Evolutionary conservation across 2,329 filamentous ascomycete species (phyloP), one percentile per base, ranked within the genome.

Genomic region (Ceratocystis cubensis): DNA sequence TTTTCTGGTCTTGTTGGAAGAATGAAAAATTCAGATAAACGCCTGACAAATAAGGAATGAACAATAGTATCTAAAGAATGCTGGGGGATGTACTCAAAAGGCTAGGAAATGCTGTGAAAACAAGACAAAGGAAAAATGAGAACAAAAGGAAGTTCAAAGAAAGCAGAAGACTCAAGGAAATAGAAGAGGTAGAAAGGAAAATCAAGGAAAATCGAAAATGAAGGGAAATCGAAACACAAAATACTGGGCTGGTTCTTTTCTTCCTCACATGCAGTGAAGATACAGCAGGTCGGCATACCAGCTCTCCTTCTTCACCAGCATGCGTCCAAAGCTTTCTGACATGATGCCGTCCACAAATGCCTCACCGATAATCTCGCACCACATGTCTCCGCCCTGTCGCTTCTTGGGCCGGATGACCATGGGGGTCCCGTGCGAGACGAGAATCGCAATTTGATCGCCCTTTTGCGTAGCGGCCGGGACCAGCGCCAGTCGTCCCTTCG

Each of bases 361-460:
- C 66, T 68, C 66, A 10, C 64, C 66, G 25, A 68, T 44, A 65
- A 66, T 59, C 61, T 68, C 64, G 46, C 66, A 68, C 64, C 66
- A 66, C 44, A 66, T 33, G 56, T 68, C 66, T 10, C 59, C 48
- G 25, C 46, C 64, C 15, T 65, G 61, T 5, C 30, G 22, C 3
- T 25, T 46, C 50, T 66, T 66, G 17, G 66, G 66, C 20, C 64
- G 46, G 1, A 68, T n/a, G 44, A 68, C 56, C 3, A 68, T 37
- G 17, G 66, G 66, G 17, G 66, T 68, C 10, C 66, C 66, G 28
- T 68, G 64, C 1, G 66, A 66, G 28, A 68, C 63, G 7, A 68
- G 46, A 5, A 68, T 50, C 15, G 46, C 61, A 25, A 68, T 41
- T 37, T 63, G 25, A 25, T 68, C 64, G 20, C 66, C 66, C 59